Evolutionary conservation across 371 early-diverging fungal genomes (phyloP), one percentile per base, ranked within the genome.

Genomic region (Paraphysoderma sedebokerense): DNA sequence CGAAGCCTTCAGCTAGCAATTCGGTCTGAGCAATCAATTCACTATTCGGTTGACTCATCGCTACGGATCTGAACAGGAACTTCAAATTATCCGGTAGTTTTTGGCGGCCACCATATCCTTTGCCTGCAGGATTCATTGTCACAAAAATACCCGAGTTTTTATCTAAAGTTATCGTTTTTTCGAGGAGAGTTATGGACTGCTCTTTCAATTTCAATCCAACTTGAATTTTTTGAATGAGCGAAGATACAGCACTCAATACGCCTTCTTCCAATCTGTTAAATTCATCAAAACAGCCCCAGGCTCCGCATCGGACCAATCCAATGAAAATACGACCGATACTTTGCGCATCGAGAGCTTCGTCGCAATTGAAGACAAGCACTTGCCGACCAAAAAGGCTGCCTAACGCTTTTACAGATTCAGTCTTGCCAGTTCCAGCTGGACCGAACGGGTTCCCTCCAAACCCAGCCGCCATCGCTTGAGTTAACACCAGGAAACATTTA

Each of bases 281-380:
- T 53, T 79, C 79, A 56, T 79, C 79, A 55, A 79, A 74, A 47
- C 79, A 79, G 8, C 72, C 74, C 74, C 74, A 74, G 0, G 68
- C 70, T 13, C 71, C 70, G 51, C 70, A 65, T 46, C 67, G 66
- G 12, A 72, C 63, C 9, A 74, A 41, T 2, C 74, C 74, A 26
- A 63, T 60, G 48, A 72, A 70, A 20, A 71, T 68, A 5, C 71
- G 31, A 2, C 65, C 68, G 65, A 74, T 71, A 44, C 66, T 65
- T 44, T 70, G 63, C 50, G 65, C 65, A 47, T 74, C 72, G 33
- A 74, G 61, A 0, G 67, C 71, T 47, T 71, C 74, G 50, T 74
- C 74, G 52, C 70, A 70, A 52, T 74, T 74, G 58, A 74, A 74
- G 2, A 74, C 74, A 2, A 74, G 59, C 7, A 69, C 70, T 52